Base-by-base conservation (phyloP, 192 early-diverging fungal species). In the Coemansia sp. region DNA sequence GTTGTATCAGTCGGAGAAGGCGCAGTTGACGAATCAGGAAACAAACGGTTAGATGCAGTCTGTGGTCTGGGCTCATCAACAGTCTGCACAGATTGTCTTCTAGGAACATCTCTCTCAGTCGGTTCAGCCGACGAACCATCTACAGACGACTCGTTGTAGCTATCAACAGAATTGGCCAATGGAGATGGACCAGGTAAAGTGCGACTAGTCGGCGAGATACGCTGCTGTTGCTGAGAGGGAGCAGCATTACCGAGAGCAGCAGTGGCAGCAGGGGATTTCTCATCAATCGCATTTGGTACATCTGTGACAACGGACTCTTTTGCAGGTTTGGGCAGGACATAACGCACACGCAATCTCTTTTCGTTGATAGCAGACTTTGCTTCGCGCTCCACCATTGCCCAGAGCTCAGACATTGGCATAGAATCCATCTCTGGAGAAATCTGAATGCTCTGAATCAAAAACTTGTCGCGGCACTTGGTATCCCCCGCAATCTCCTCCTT, bases 401-500 rank as follows among this genome's bases (percentile, higher is more conserved):
- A 92, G 82, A 90, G 60, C 51, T 93, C 92, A n/a, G 82, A 65
- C 26, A 85, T 66, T 22, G 83, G 75, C 64, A 92, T 72, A 2
- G 74, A 74, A 56, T 90, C 83, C 59, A 88, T 77, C 49, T 92
- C 88, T 23, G 79, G 77, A 19, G 88, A 84, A 18, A 96, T 86
- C 67, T 85, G 82, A 58, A 97, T 87, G 65, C 87, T 91, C 74
- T 95, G 93, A 23, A 99, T 87, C 52, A 97, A 76, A 65, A 99
- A 99, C 82, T 99, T 99, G 87, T 99, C 97, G 65, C 93, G 93
- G 84, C 93, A 93, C 65, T 91, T 93, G 64, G 78, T 87, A 58
- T 90, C 91, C 1, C 76, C 64, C 21, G 90, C 83, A 18, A 88
- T 88, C 27, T 95, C 93, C 57, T 90, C 92, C 71, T 85, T 85